Percentiles rank a stretch among this genome's conserved stretches.
Conservation (phyloP, 805 yeast species). For the Candida maltosa region DNA sequence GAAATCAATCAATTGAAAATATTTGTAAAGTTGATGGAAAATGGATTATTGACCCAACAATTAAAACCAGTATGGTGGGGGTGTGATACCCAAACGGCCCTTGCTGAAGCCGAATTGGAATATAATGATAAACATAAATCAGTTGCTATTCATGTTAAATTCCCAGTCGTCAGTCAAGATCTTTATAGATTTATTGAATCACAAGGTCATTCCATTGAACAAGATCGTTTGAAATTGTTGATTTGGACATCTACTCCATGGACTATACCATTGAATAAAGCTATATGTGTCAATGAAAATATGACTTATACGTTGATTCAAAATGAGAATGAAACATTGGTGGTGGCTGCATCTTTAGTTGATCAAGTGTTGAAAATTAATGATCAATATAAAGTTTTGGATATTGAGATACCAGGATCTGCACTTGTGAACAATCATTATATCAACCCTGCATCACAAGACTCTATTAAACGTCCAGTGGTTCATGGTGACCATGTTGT, state of each 20-base stretch:
- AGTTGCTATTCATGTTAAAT: conserved; percentile 64
- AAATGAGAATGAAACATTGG: conserved; percentile 36
- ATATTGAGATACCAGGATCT: conserved; percentile 17
- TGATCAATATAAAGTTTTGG: conserved; percentile 9
- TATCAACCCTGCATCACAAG: conserved; percentile 10
- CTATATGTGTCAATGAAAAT: conserved; percentile 66
- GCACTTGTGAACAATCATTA: conserved; percentile 39
- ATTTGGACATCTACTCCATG: conserved; percentile 99
- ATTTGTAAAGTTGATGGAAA: conserved; percentile 61
- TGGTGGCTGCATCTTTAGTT: conserved; percentile 56
- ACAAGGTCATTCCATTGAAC: neutral
- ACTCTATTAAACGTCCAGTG: conserved; percentile 47
- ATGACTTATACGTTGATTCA: conserved; percentile 53
- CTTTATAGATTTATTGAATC: conserved; percentile 1
- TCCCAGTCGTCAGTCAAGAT: conserved; percentile 37
- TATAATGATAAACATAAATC: conserved; percentile 72
- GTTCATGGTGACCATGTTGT: conserved; percentile 82
- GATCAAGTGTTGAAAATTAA: conserved; percentile 33
- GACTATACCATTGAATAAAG: conserved; percentile 88
- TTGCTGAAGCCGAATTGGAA: conserved; percentile 95
- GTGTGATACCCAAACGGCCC: conserved; percentile 85
- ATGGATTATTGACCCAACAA: conserved; percentile 74
- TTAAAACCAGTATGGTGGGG: conserved; percentile 98
- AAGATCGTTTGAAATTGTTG: conserved; percentile 24
- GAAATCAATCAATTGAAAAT: conserved; percentile 73